Base-by-base conservation (phyloP, 129 eudicot species). In the Pulicaria dysenterica region DNA sequence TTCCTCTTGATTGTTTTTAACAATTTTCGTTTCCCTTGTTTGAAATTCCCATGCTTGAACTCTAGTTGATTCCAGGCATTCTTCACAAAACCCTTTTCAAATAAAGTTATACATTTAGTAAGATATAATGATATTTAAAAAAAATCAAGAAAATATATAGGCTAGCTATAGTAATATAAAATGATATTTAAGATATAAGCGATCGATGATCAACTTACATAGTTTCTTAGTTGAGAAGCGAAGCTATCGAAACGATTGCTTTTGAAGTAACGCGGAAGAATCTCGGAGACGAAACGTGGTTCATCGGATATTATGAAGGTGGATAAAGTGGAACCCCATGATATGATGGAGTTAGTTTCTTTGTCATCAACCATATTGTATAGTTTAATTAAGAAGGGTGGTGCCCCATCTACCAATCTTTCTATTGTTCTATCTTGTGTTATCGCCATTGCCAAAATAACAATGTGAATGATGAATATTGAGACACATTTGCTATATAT, bases 311-410 rank as follows among this genome's bases (percentile, higher is more conserved):
- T 45, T 59, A 75, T 67, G 63, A 76, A 76, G 4, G 74, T 67
- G 49, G 44, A 44, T 13, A 6, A 16, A 76, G 67, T 15, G 3
- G 50, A 58, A 12, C 74, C 67, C 74, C 67, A 76, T 34, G 80
- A 67, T 67, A 76, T 76, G 61, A 67, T 76, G 69, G 69, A 76
- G 68, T 57, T 5, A 2, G 69, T 76, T 17, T 39, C 39, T 41
- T 76, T 24, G 58, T 75, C 74, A 6, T 76, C 67, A 17, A 76
- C 80, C 69, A 76, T 67, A 14, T 37, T 6, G 41, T 76, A 76
- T 69, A 76, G 49, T 19, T 58, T 76, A 59, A 58, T 67, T 74
- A 58, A 58, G 68, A 67, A 76, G 3, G 61, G 60, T 8, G 74
- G 61, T 38, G 64, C 64, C 19, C 49, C 53, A 51, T 9, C 50